A percentile compares a stretch with the other conserved stretches of the same genome.
Evolutionary conservation across 1,284 basidiomycete genomes (phyloP).

Genomic region (Microbotryum violaceum): DNA sequence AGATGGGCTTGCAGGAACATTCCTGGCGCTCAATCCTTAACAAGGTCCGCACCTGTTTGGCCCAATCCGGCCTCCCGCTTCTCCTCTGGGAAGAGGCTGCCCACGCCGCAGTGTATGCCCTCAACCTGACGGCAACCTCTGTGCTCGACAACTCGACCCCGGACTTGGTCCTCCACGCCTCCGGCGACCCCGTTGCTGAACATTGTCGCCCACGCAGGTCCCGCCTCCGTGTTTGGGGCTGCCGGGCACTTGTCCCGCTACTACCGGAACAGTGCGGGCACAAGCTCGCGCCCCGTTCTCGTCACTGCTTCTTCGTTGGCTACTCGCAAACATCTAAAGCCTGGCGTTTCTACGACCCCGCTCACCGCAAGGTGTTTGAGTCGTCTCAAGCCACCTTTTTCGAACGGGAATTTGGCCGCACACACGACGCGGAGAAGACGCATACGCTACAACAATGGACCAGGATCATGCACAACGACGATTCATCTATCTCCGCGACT

Average conservation of each 20-base stretch:
- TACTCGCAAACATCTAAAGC: no score
- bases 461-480: background rate
- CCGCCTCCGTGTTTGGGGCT: slow-evolving; percentile 3
- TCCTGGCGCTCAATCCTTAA: no score
- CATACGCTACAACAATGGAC: background rate
- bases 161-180: background rate
- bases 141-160: background rate
- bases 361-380: no score
- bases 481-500: background rate
- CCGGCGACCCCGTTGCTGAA: background rate
- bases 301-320: background rate
- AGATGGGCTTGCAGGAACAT: no score
- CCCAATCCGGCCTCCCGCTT: background rate
- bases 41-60: no score
- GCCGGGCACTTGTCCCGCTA: background rate
- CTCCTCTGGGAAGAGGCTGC: slow-evolving; percentile 8
- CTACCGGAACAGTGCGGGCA: background rate
- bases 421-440: no score
- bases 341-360: no score
- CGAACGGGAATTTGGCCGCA: background rate
- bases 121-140: background rate
- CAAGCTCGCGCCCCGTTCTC: background rate
- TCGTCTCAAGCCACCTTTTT: no score
- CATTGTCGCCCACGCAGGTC: background rate
- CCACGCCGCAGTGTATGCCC: background rate